A percentile compares a stretch with the other conserved stretches of the same genome.
Evolutionary conservation across 2,329 filamentous ascomycete genomes (phyloP).

Genomic region (Talaromyces sp.): DNA sequence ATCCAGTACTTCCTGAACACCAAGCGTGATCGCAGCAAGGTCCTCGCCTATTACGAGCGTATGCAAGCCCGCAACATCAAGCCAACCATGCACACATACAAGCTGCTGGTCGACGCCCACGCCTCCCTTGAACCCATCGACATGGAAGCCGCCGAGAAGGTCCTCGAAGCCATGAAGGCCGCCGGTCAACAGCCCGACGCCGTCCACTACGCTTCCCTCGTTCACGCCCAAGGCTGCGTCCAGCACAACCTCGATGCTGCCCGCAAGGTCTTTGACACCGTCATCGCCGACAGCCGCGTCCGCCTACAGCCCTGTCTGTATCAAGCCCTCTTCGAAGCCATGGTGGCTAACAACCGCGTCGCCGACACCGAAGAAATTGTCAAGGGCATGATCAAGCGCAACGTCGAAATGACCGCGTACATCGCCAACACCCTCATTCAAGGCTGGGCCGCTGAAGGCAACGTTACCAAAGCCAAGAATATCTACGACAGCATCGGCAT

Average conservation of each 20-base stretch:
- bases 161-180: constrained; percentile 76
- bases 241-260: constrained; percentile 88
- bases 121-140: constrained; percentile 91
- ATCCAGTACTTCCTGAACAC: constrained; percentile 99
- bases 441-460: constrained; percentile 85
- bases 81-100: constrained; percentile 95
- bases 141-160: constrained; percentile 81
- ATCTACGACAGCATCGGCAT: constrained; percentile 80
- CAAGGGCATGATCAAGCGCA: constrained; percentile 70
- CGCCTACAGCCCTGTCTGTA: constrained; percentile 83
- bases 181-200: constrained; percentile 79
- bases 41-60: constrained; percentile 89
- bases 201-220: constrained; percentile 92
- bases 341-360: constrained; percentile 92
- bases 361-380: constrained; percentile 74
- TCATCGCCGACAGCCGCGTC: constrained; percentile 69
- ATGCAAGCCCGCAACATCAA: constrained; percentile 87
- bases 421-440: constrained; percentile 98
- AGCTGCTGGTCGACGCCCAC: constrained; percentile 92
- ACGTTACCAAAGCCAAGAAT: constrained; percentile 74
- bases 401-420: constrained; percentile 89
- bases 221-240: constrained; percentile 94
- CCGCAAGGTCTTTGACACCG: constrained; percentile 76
- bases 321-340: constrained; percentile 94
- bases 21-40: constrained; percentile 93